These are phyloP conservation scores for Globisporangium yorkense DNA, from an alignment of 352 stramenopile genomes.

Conservation along the genomic window DNA sequence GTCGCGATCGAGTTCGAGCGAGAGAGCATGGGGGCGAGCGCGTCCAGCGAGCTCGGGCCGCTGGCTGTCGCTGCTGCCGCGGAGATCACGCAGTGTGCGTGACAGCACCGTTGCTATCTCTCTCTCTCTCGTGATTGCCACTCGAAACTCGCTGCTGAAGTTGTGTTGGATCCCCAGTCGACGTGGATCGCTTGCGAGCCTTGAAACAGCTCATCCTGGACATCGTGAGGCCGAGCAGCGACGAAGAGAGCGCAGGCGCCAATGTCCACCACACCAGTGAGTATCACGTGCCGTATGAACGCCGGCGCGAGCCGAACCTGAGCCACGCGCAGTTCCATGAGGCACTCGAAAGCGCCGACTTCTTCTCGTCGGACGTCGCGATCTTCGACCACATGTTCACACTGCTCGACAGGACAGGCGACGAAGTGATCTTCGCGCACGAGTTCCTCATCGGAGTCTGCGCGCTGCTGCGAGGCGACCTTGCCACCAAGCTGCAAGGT, in stretches of 20 bases:
- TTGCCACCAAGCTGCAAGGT: slow-evolving; percentile 42
- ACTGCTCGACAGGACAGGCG: slow-evolving; percentile 52
- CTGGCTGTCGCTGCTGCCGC: slow-evolving; percentile 44
- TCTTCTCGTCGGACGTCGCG: slow-evolving; percentile 33
- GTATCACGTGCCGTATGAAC: neutral
- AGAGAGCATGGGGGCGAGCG: slow-evolving; percentile 21
- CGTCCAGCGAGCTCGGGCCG: slow-evolving; percentile 30
- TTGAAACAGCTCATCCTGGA: neutral
- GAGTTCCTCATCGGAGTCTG: slow-evolving; percentile 44
- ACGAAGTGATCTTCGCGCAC: slow-evolving; percentile 33
- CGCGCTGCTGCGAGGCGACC: slow-evolving; percentile 32
- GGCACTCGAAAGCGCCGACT: slow-evolving; percentile 34
- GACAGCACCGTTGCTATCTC: neutral
- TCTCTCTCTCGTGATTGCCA: neutral
- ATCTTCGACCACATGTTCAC: slow-evolving; percentile 57
- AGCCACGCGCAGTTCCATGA: slow-evolving; percentile 24
- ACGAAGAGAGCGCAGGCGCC: slow-evolving; percentile 3
- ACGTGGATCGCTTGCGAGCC: slow-evolving; percentile 1
- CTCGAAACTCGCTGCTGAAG: neutral
- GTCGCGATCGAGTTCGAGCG: neutral
- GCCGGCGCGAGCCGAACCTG: slow-evolving; percentile 27
- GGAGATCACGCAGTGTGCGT: slow-evolving; percentile 51
- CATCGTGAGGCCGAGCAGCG: neutral
- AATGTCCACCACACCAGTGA: neutral
- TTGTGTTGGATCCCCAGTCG: slow-evolving; percentile 17